Percentiles rank a stretch among this genome's conserved stretches.
phyloP scores from a whole-genome alignment of 2,329 filamentous ascomycete genomes.

The Dactylonectria macrodidyma region DNA sequence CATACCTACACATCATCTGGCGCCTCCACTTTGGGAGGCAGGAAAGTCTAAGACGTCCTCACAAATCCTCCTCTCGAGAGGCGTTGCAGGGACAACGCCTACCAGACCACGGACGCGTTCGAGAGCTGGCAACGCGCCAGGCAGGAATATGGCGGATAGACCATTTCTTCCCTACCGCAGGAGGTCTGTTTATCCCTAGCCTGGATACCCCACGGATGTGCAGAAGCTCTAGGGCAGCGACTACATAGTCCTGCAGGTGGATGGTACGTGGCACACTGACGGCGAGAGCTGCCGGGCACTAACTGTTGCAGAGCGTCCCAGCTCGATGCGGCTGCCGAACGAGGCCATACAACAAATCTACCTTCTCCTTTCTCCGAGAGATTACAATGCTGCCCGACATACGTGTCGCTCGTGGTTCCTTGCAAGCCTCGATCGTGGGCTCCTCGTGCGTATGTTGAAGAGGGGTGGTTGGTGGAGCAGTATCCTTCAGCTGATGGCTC shows the following conservation, averaged over 20 bases:
- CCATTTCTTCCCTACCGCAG: constrained; percentile 35
- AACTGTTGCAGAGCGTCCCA: constrained; percentile 30
- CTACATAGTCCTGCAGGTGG: constrained; percentile 16
- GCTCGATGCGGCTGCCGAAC: constrained; percentile 49
- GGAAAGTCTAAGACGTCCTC: constrained; percentile 45
- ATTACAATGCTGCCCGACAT: constrained; percentile 73
- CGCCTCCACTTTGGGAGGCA: constrained; percentile 26
- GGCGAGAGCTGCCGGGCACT: background rate
- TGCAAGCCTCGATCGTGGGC: constrained; percentile 64
- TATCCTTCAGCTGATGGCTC: constrained; percentile 46
- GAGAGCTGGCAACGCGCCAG: constrained; percentile 14
- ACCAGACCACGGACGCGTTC: constrained; percentile 25
- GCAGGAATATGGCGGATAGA: constrained; percentile 33
- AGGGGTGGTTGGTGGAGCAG: constrained; percentile 68
- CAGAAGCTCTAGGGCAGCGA: constrained; percentile 32
- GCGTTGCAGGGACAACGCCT: constrained; percentile 41
- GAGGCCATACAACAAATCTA: constrained; percentile 58
- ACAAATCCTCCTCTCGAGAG: constrained; percentile 48
- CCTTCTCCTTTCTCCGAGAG: constrained; percentile 50
- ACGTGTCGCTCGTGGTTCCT: constrained; percentile 73
- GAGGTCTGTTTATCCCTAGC: constrained; percentile 29
- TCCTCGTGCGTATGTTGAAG: constrained; percentile 69
- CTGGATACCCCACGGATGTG: constrained; percentile 29
- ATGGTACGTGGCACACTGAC: constrained; percentile 22
- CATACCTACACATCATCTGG: constrained; percentile 14